Base-by-base conservation (phyloP, 148 eudicot genomes). In the Linanthus parryae region DNA sequence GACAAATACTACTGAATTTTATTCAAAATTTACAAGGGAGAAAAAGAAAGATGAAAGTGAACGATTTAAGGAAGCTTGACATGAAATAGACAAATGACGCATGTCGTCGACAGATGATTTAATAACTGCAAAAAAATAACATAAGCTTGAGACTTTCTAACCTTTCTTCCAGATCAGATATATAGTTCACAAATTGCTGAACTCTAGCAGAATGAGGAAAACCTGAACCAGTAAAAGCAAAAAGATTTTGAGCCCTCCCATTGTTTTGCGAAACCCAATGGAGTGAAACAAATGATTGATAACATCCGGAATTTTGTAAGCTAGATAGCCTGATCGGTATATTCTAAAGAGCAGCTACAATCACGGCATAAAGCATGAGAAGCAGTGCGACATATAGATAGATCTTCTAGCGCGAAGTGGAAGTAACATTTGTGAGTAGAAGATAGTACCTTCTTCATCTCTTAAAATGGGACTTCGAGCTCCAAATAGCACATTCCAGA, bases 401-500 rank as follows among this genome's bases (percentile, higher is more conserved):
- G n/a, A n/a, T n/a, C n/a, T n/a, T n/a, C n/a, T n/a, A n/a, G n/a
- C n/a, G n/a, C n/a, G n/a, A n/a, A n/a, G n/a, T n/a, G n/a, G n/a
- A n/a, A n/a, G n/a, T n/a, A n/a, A n/a, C n/a, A n/a, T n/a, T n/a
- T n/a, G n/a, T n/a, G 5, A 7, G 31, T 7, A 31, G 37, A 42
- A 3, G 20, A 25, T 41, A 76, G 59, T 48, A 83, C 95, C 98
- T 75, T 71, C 74, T 35, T 77, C 57, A 46, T 54, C 61, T 63
- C 58, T 62, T 57, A 83, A 73, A 58, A 73, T 54, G 33, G 94
- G 87, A 59, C 52, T 75, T 51, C 58, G 33, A 27, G 69, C 81
- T 59, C 98, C 98, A 75, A 81, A 77, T 59, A 82, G 50, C 19
- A 64, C 55, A 66, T 83, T 91, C 98, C 98, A 91, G 22, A 91